Evolutionary conservation across 176 grass and related monocot species (phyloP), one percentile per base, ranked within the genome.

Genomic region (Carex littledalei): DNA sequence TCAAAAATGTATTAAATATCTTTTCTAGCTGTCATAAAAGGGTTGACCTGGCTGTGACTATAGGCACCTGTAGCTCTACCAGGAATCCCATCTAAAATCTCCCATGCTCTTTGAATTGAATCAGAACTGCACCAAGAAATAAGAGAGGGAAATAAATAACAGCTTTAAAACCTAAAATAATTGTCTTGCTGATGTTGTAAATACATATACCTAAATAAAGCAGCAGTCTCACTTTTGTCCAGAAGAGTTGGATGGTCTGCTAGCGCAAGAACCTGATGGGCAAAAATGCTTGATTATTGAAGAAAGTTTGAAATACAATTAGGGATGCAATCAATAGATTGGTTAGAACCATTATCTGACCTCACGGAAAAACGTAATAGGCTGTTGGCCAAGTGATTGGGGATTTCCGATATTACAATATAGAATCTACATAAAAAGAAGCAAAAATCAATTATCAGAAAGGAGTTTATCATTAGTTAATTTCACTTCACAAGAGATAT

Each of bases 381-480:
- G 92, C n/a, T 98, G 91, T 78, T 98, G 93, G 67, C 91, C 91
- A 84, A 98, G 95, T 78, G 91, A 92, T 76, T 98, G 95, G 1
- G 95, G 95, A 90, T 98, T 94, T 45, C 95, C 95, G 81, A 98
- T 94, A 79, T 98, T 98, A 82, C 95, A 94, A 45, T 91, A 98
- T 15, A 98, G 82, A 85, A 93, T 93, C 95, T 94, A 86, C 20
- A 49, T 87, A 67, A 22, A 67, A 90, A 78, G 74, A 74, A 58
- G 21, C 26, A 58, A 81, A 13, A 50, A 65, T 41, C 12, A 31
- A 83, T 18, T 57, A 22, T 58, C 54, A 41, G 45, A 22, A 66
- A 56, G 17, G 15, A 66, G 16, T 57, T 69, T 14, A 2, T 41
- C n/a, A 47, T 43, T 16, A 2, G 69, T 20, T 74, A 32, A 73